phyloP scores from a whole-genome alignment of 1,284 basidiomycete species.

The Volvariella volvacea region DNA sequence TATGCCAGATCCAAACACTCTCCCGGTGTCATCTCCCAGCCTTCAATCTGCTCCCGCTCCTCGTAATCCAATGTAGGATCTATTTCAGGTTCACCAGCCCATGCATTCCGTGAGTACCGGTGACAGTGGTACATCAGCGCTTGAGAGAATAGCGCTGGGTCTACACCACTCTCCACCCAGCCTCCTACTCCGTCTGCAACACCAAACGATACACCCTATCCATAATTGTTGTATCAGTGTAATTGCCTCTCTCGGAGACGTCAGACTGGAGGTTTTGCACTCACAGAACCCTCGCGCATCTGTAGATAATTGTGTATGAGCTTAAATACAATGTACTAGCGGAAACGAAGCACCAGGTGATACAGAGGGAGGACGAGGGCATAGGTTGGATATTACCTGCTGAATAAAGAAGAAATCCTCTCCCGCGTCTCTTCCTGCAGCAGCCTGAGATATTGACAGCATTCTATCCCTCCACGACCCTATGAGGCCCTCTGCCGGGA shows the following conservation, averaged over 20 bases:
- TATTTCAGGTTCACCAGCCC: conserved; percentile 75
- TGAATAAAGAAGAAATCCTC: conserved; percentile 81
- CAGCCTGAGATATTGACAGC: conserved; percentile 40
- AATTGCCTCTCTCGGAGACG: too few species aligned
- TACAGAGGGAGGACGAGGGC: neutral
- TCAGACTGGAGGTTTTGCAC: conserved; percentile 24
- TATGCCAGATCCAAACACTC: conserved; percentile 72
- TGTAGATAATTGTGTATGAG: conserved; percentile 18
- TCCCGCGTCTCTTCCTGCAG: conserved; percentile 45
- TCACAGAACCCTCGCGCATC: conserved; percentile 75
- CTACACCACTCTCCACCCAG: conserved; percentile 71
- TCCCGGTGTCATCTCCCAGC: conserved; percentile 63
- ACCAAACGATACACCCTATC: conserved; percentile 71
- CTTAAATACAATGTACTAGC: neutral
- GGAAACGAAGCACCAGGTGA: neutral
- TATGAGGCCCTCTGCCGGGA: conserved; percentile 57
- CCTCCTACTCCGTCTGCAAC: conserved; percentile 46
- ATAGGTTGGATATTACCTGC: conserved; percentile 41
- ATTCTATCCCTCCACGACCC: conserved; percentile 67
- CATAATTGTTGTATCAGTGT: too few species aligned
- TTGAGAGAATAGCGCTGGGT: conserved; percentile 67
- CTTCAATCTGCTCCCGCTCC: conserved; percentile 59
- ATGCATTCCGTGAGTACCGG: conserved; percentile 54
- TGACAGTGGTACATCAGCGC: conserved; percentile 63
- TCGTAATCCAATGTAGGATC: conserved; percentile 81